Evolutionary conservation across 768 basidiomycete species (phyloP).

Genomic region (Boletus rubropictus): DNA sequence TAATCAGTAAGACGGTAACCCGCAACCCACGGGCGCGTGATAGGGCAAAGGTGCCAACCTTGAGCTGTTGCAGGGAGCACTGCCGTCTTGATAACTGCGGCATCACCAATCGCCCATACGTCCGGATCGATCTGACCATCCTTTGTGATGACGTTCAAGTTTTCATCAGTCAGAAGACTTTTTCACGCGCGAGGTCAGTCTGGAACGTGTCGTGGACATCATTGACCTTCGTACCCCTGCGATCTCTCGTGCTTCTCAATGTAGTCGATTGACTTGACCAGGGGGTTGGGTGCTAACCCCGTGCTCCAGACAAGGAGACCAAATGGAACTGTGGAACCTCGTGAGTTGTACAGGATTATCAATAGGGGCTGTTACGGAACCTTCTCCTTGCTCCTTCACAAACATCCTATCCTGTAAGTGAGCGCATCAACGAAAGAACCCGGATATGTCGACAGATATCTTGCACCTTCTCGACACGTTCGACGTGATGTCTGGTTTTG

Average conservation of each 20-base stretch:
- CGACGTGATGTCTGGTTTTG: conserved; percentile 68
- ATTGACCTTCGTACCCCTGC: conserved; percentile 35
- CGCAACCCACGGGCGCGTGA: conserved; percentile 16
- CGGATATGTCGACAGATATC: conserved; percentile 3
- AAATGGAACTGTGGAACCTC: conserved; percentile 52
- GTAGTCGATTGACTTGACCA: conserved; percentile 55
- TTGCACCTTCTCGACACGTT: conserved; percentile 54
- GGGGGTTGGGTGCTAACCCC: conserved; percentile 76
- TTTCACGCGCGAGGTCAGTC: conserved; percentile 7
- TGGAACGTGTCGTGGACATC: conserved; percentile 29
- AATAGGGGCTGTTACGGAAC: conserved; percentile 29
- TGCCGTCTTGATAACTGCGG: conserved; percentile 50
- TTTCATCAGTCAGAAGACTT: conserved; percentile 47
- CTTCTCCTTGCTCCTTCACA: conserved; percentile 68
- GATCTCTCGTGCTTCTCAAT: conserved; percentile 59
- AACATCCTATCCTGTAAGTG: conserved; percentile 54
- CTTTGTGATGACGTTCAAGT: conserved; percentile 54
- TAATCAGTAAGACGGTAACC: conserved; percentile 13
- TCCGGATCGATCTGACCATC: conserved; percentile 54
- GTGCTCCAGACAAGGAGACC: conserved; percentile 88
- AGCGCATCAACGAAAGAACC: conserved; percentile 6
- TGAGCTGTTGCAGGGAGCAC: conserved; percentile 82
- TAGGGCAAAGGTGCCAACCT: conserved; percentile 36
- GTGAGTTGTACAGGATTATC: conserved; percentile 3
- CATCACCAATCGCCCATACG: conserved; percentile 82